phyloP scores from a whole-genome alignment of 202 grass and related monocot species.

The Brachypodium distachyon region DNA sequence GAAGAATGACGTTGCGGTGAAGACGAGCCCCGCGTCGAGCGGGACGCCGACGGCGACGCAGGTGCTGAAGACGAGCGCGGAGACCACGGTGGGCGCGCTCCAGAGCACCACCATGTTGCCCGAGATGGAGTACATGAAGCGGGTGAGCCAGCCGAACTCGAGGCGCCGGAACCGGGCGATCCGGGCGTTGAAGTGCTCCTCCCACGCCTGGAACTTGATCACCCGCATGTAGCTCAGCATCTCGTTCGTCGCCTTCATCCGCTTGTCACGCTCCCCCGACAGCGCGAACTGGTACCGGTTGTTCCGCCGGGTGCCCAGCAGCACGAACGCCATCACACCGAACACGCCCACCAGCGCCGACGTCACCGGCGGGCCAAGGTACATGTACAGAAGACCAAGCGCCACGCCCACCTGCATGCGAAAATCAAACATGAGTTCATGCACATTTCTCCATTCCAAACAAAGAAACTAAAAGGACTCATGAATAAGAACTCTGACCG shows the following conservation, averaged over 20 bases:
- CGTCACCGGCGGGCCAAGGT: constrained; percentile 71
- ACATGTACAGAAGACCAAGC: constrained; percentile 60
- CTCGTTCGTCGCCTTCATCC: constrained; percentile 99
- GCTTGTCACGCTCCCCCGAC: constrained; percentile 68
- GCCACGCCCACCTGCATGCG: constrained; percentile 50
- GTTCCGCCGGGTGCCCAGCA: constrained; percentile 66
- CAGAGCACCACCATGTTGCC: constrained; percentile 83
- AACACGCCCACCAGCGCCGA: constrained; percentile 57
- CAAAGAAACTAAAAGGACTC: no score
- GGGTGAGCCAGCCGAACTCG: constrained; percentile 81
- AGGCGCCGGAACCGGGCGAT: constrained; percentile 48
- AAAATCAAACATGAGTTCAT: no score
- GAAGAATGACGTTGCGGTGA: constrained; percentile 85
- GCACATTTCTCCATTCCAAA: no score
- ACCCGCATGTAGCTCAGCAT: constrained; percentile 96
- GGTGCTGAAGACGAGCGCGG: constrained; percentile 66
- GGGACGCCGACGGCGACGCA: constrained; percentile 34
- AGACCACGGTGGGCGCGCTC: constrained; percentile 66
- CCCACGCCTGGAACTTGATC: constrained; percentile 99
- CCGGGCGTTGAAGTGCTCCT: constrained; percentile 64
- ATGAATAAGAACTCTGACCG: no score
- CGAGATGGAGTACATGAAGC: constrained; percentile 92
- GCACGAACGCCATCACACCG: constrained; percentile 55
- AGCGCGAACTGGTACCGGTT: constrained; percentile 86
- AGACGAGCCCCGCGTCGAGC: constrained; percentile 84